Percentiles rank a stretch among this genome's conserved stretches.
Evolutionary conservation across 2,329 filamentous ascomycete species (phyloP).

Genomic region (Emergomyces pasteurianus): DNA sequence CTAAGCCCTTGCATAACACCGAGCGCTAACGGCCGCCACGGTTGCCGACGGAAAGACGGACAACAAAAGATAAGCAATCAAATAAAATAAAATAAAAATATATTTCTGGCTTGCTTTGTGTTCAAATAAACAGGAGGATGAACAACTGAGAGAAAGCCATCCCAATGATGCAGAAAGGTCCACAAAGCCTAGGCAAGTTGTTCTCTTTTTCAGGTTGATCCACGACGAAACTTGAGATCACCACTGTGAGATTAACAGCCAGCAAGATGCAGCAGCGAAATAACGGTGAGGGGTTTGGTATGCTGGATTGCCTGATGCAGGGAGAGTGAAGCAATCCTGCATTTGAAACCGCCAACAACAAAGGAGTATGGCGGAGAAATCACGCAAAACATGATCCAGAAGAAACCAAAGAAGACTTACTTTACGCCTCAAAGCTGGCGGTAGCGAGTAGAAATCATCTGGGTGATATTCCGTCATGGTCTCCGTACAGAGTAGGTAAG

Average conservation of each 20-base stretch:
- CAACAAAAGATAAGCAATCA: not conserved
- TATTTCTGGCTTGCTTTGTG: not conserved
- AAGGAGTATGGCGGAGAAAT: not conserved
- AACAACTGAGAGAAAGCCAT: not conserved
- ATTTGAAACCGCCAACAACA: slow-evolving; percentile 1
- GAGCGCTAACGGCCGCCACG: not conserved
- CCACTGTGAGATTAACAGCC: not conserved
- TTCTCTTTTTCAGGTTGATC: not conserved
- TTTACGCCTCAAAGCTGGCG: slow-evolving; percentile 46
- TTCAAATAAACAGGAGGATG: not conserved
- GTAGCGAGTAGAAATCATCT: slow-evolving; percentile 41
- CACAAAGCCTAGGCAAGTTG: not conserved
- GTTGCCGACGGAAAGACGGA: not conserved
- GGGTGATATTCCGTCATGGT: slow-evolving; percentile 1
- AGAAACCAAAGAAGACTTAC: slow-evolving; percentile 29
- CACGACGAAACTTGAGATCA: not conserved
- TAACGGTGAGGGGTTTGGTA: not conserved
- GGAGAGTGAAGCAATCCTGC: not conserved
- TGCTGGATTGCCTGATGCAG: not conserved
- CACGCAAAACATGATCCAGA: slow-evolving; percentile 6
- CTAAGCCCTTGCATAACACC: slow-evolving; percentile 1
- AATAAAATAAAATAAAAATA: not conserved
- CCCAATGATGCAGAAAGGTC: not conserved
- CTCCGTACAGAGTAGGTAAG: too few relatives aligned
- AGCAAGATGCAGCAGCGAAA: not conserved